Percentiles rank a stretch among this genome's conserved stretches.
Evolutionary conservation across 1,284 basidiomycete genomes (phyloP).

Genomic region (Rhizoctonia solani): DNA sequence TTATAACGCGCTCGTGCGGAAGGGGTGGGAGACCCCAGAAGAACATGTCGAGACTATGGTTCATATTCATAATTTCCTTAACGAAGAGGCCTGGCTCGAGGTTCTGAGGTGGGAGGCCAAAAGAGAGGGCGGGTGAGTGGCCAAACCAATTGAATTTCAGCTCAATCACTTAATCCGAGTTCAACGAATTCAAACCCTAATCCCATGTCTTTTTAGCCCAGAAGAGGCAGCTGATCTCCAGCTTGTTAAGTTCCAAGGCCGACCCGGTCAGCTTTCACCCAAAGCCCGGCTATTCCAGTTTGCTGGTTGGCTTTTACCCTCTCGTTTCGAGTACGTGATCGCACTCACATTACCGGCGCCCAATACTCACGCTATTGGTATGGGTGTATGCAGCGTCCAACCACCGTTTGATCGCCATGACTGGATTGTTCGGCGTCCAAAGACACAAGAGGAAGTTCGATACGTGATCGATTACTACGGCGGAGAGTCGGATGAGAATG

Average conservation of each 20-base stretch:
- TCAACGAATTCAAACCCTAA: neutral
- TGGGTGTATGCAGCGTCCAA: conserved; percentile 61
- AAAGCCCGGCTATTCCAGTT: conserved; percentile 87
- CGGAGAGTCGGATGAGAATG: conserved; percentile 48
- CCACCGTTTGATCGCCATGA: conserved; percentile 99
- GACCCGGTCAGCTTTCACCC: conserved; percentile 77
- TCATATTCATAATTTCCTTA: conserved; percentile 96
- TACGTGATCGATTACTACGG: conserved; percentile 98
- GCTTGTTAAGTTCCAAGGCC: conserved; percentile 85
- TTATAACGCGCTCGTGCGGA: conserved; percentile 94
- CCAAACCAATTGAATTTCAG: conserved; percentile 47
- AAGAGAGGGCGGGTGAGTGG: conserved; percentile 58
- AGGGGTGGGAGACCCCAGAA: conserved; percentile 98
- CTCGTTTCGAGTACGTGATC: conserved; percentile 77
- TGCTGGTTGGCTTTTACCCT: conserved; percentile 86
- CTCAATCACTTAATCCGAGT: too few relatives aligned
- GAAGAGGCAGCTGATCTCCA: conserved; percentile 54
- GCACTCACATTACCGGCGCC: neutral
- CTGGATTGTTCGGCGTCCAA: conserved; percentile 86
- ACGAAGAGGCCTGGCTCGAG: conserved; percentile 96
- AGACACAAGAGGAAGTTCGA: conserved; percentile 74
- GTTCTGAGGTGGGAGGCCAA: conserved; percentile 88
- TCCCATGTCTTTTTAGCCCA: conserved; percentile 14
- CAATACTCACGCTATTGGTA: conserved; percentile 1
- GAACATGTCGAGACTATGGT: conserved; percentile 98